Conservation (phyloP, 768 basidiomycete genomes). For the Tylopilus rubrobrunneus region DNA sequence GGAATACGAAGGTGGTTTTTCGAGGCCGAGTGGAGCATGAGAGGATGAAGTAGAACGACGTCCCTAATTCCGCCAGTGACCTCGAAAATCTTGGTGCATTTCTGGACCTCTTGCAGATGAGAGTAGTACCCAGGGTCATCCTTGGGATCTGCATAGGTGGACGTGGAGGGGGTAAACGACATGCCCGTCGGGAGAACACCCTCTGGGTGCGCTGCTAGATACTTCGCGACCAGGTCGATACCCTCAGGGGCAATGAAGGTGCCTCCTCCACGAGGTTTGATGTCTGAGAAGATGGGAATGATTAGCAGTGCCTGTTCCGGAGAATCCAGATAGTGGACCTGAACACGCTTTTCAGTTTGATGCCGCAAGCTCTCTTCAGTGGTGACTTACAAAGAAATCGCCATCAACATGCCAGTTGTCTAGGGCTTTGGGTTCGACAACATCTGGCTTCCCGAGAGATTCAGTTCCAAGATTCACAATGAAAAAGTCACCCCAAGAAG, state of each 20-base stretch:
- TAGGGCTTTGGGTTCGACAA: neutral
- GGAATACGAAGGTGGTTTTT: neutral
- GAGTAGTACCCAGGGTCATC: neutral
- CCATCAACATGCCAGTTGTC: neutral
- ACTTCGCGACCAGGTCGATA: neutral
- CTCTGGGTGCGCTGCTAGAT: neutral
- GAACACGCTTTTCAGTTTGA: neutral
- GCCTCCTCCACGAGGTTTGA: conserved; percentile 2
- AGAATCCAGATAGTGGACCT: neutral
- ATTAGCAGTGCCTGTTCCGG: neutral
- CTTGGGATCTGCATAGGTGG: neutral
- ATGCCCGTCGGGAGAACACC: neutral
- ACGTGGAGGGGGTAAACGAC: neutral
- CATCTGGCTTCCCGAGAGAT: neutral
- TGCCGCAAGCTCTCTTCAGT: neutral
- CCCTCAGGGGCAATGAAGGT: neutral
- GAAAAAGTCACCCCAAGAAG: neutral
- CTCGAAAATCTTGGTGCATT: neutral
- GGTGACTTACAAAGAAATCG: neutral
- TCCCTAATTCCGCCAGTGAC: neutral
- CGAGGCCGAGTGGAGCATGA: neutral
- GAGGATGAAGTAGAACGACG: neutral
- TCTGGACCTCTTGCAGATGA: neutral
- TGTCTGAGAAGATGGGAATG: conserved; percentile 7
- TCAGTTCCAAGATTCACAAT: neutral